These are phyloP conservation scores for Syncephalis plumigaleata DNA, from an alignment of 371 early-diverging fungal genomes.

Conservation along the genomic window DNA sequence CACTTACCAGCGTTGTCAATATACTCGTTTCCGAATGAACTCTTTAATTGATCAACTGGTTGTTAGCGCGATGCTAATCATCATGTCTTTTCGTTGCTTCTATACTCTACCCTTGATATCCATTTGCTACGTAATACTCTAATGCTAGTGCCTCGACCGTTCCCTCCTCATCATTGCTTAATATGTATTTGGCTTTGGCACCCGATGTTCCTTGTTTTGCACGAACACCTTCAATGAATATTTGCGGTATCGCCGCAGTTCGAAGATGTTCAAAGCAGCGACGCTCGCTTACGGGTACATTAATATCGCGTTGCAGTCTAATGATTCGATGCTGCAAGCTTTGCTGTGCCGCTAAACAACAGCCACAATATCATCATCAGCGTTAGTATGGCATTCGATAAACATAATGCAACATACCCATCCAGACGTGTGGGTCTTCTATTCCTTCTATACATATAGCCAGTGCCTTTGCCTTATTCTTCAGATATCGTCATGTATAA, in stretches of 20 bases:
- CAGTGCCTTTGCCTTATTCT: slow-evolving; percentile 17
- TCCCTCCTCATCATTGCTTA: slow-evolving; percentile 28
- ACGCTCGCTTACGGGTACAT: background rate
- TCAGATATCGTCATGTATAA: slow-evolving; percentile 34
- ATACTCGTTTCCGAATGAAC: slow-evolving; percentile 48
- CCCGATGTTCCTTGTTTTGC: slow-evolving; percentile 1
- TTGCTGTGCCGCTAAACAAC: background rate
- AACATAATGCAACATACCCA: slow-evolving; percentile 8
- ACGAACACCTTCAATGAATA: slow-evolving; percentile 6
- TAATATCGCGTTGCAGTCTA: background rate
- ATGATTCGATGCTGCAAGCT: background rate
- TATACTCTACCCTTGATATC: slow-evolving; percentile 23
- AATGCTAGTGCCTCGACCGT: slow-evolving; percentile 38
- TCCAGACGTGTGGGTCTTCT: slow-evolving; percentile 30
- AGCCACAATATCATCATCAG: too few relatives aligned
- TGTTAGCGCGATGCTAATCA: too few relatives aligned
- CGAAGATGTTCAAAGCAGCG: background rate
- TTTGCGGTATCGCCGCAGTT: background rate
- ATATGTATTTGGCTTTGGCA: slow-evolving; percentile 17
- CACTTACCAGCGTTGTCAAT: slow-evolving; percentile 21
- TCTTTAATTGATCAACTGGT: too few relatives aligned
- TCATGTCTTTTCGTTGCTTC: too few relatives aligned
- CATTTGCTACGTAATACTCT: slow-evolving; percentile 31
- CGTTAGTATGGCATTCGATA: background rate
- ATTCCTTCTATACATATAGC: slow-evolving; percentile 30